phyloP scores from a whole-genome alignment of 2,329 filamentous ascomycete genomes.

The Ophiostoma montium region DNA sequence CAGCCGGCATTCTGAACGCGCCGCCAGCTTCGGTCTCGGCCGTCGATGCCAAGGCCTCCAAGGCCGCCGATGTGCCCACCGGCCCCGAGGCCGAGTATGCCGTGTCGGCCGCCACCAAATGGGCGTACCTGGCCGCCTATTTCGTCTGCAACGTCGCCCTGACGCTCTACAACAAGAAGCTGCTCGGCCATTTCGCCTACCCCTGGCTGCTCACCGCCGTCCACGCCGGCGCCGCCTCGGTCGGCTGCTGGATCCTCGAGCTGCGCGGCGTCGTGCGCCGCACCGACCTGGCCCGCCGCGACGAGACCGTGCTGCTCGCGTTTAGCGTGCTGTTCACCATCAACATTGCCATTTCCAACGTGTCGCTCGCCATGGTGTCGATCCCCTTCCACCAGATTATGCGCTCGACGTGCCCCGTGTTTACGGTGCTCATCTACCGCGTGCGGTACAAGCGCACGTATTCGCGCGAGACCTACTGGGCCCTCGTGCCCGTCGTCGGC shows the following conservation, averaged over 20 bases:
- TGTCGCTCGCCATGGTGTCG: slow-evolving; percentile 23
- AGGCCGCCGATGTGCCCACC: background rate
- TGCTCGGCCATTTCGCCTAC: slow-evolving; percentile 31
- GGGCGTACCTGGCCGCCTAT: slow-evolving; percentile 16
- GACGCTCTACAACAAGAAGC: slow-evolving; percentile 15
- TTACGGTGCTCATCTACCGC: slow-evolving; percentile 48
- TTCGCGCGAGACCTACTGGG: slow-evolving; percentile 40
- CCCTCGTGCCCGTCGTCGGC: slow-evolving; percentile 44
- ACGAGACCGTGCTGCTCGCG: slow-evolving; percentile 40
- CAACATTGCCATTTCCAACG: slow-evolving; percentile 15
- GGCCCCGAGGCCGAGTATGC: slow-evolving; percentile 13
- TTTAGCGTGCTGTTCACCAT: slow-evolving; percentile 30
- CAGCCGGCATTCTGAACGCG: background rate
- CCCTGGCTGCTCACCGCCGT: slow-evolving; percentile 47
- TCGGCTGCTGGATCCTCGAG: slow-evolving; percentile 41
- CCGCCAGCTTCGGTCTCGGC: no score
- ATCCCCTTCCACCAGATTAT: slow-evolving; percentile 54
- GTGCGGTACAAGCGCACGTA: slow-evolving; percentile 41
- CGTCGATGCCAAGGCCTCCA: background rate
- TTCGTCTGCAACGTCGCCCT: slow-evolving; percentile 15
- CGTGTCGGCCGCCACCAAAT: slow-evolving; percentile 16
- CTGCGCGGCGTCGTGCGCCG: slow-evolving; percentile 37
- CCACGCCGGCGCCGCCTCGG: slow-evolving; percentile 41
- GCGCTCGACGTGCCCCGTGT: slow-evolving; percentile 45
- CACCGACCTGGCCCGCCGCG: slow-evolving; percentile 34